phyloP scores from a whole-genome alignment of 1,284 basidiomycete genomes.

The Apiotrichum sp. region DNA sequence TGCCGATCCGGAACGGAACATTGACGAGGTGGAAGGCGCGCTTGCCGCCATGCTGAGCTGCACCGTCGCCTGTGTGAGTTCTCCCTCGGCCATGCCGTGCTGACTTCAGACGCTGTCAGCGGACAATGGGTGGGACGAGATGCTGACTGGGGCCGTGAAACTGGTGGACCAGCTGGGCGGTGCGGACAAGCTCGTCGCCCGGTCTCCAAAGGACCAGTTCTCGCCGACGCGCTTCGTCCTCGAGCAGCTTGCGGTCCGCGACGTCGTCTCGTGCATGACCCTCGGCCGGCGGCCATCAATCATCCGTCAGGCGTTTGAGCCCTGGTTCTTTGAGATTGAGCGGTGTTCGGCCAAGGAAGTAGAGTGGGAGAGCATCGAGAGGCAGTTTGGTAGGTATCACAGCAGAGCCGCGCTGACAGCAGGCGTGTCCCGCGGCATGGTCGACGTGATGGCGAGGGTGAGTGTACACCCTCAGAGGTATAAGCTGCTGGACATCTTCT shows the following conservation, averaged over 20 bases:
- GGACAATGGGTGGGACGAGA: constrained; percentile 41
- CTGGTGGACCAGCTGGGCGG: constrained; percentile 39
- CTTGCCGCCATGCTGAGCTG: constrained; percentile 35
- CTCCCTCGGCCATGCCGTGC: not conserved
- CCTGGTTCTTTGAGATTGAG: constrained; percentile 44
- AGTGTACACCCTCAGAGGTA: not conserved
- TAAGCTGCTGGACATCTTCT: not conserved
- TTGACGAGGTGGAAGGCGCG: constrained; percentile 32
- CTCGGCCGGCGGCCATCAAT: constrained; percentile 36
- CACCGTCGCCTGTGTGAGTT: constrained; percentile 37
- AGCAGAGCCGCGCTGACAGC: not conserved
- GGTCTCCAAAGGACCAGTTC: constrained; percentile 23
- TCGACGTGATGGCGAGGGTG: constrained; percentile 41
- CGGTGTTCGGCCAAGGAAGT: constrained; percentile 28
- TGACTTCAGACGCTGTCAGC: constrained; percentile 32
- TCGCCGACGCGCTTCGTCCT: constrained; percentile 37
- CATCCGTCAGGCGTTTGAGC: constrained; percentile 34
- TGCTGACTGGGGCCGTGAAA: constrained; percentile 28
- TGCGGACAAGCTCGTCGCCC: constrained; percentile 29
- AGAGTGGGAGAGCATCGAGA: constrained; percentile 41
- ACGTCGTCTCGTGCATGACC: constrained; percentile 43
- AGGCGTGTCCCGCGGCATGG: constrained; percentile 39
- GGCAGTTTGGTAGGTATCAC: constrained; percentile 33
- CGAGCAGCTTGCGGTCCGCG: constrained; percentile 42
- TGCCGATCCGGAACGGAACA: constrained; percentile 17